A percentile compares a stretch with the other conserved stretches of the same genome.
These are phyloP conservation scores for Kwoniella pini DNA, from an alignment of 768 basidiomycete species.

Conservation along the genomic window DNA sequence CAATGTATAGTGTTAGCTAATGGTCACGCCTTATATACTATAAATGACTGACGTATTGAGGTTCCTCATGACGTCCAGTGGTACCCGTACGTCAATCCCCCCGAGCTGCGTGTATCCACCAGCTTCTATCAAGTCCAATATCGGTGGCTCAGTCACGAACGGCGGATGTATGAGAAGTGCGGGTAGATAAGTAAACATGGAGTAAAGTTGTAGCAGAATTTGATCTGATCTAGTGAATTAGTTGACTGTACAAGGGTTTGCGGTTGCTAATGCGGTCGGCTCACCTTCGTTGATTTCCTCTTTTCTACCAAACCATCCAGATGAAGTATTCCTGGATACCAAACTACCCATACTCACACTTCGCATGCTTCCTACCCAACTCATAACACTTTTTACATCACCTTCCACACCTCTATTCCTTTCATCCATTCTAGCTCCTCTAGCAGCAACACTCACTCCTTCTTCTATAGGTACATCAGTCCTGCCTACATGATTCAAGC, in stretches of 20 bases:
- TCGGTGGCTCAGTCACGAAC: slow-evolving; percentile 44
- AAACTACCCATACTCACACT: slow-evolving; percentile 48
- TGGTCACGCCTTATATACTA: background rate
- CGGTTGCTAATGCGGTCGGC: too few relatives aligned
- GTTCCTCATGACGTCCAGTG: slow-evolving; percentile 50
- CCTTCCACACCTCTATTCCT: slow-evolving; percentile 36
- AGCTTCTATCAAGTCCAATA: slow-evolving; percentile 49
- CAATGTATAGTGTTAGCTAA: background rate
- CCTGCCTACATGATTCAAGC: slow-evolving; percentile 45
- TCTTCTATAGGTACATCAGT: slow-evolving; percentile 50
- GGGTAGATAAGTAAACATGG: slow-evolving; percentile 51
- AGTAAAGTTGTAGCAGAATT: slow-evolving; percentile 45
- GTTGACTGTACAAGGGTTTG: too few relatives aligned
- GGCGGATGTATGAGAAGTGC: slow-evolving; percentile 50
- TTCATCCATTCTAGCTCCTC: slow-evolving; percentile 36
- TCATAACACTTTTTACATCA: slow-evolving; percentile 50
- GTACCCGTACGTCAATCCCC: slow-evolving; percentile 50
- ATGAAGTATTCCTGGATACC: slow-evolving; percentile 1
- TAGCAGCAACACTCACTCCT: slow-evolving; percentile 38
- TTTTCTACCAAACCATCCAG: slow-evolving; percentile 46
- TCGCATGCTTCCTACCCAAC: slow-evolving; percentile 54
- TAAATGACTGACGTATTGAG: slow-evolving; percentile 41
- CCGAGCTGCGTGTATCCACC: slow-evolving; percentile 50
- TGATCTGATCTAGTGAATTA: slow-evolving; percentile 38
- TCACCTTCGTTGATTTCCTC: slow-evolving; percentile 49